Evolutionary conservation across 768 basidiomycete genomes (phyloP).

Genomic region (Boletus patriciae): DNA sequence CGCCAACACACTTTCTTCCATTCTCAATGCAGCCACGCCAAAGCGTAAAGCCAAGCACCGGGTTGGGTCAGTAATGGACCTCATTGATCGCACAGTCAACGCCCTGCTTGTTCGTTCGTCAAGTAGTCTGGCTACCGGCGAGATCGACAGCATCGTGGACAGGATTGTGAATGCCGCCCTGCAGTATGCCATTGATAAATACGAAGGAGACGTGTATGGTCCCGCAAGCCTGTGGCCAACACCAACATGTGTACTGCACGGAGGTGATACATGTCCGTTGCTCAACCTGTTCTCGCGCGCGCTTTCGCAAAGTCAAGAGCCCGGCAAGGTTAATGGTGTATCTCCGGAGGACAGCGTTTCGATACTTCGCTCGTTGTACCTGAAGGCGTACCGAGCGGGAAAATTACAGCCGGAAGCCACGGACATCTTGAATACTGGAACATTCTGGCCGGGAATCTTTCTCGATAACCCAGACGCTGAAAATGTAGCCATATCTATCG

Average conservation of each 20-base stretch:
- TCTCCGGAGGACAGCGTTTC: constrained; percentile 17
- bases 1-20: constrained; percentile 53
- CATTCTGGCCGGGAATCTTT: constrained; percentile 72
- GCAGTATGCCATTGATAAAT: constrained; percentile 72
- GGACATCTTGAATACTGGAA: constrained; percentile 60
- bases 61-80: constrained; percentile 71
- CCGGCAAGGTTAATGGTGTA: constrained; percentile 20
- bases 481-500: constrained; percentile 61
- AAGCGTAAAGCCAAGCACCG: constrained; percentile 53
- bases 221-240: constrained; percentile 52
- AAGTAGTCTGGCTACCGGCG: constrained; percentile 53
- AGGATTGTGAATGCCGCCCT: constrained; percentile 71
- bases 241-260: constrained; percentile 62
- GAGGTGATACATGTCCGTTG: constrained; percentile 54
- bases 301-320: constrained; percentile 9
- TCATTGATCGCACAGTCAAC: constrained; percentile 68
- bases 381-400: constrained; percentile 64
- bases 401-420: constrained; percentile 54
- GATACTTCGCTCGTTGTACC: constrained; percentile 50
- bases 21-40: constrained; percentile 50
- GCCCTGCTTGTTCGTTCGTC: constrained; percentile 53
- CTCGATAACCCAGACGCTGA: constrained; percentile 78
- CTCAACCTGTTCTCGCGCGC: constrained; percentile 52
- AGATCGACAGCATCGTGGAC: constrained; percentile 64
- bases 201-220: constrained; percentile 42